Base-by-base conservation (phyloP, 306 rosid species). In the Trifolium subterraneum region DNA sequence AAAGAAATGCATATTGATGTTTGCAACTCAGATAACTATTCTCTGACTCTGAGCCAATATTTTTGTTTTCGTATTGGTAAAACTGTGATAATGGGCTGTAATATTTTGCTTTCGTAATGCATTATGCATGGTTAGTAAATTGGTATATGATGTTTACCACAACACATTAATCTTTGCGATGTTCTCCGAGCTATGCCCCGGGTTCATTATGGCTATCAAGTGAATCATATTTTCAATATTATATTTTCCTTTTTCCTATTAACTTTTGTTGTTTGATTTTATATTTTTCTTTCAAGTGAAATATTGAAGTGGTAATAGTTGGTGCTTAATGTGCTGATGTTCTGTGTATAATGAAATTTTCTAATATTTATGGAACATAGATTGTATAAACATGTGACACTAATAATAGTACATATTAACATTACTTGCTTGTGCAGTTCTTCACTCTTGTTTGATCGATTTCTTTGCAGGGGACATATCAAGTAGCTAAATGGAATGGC, bases 401-500 rank as follows among this genome's bases (percentile, higher is more conserved):
- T 20, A 72, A 60, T 41, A 73, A 16, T 47, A 18, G 47, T 44
- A 20, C 56, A 23, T 38, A 8, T 63, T 42, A 16, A 51, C 16
- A 56, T 78, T 72, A 19, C 45, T 38, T 42, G 42, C 47, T 69
- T 58, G 70, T 60, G 42, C 36, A 1, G 56, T 76, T 51, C 19
- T 72, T 41, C 66, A 39, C 33, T 67, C 52, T 73, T 68, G 54
- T 47, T 76, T 79, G 27, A 27, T 75, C 18, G 33, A 23, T 69
- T 59, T 69, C 74, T 59, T 78, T 27, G 59, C 83, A 94, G 99
- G 99, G 99, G 73, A 36, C 86, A 31, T 95, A 92, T 80, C 98
- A 92, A 90, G 97, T 95, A 80, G 99, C 99, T 20, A 92, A 95
- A 79, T 95, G 99, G 99, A 95, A 95, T 79, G 99, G 99, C 77